Evolutionary conservation across 129 eudicot species (phyloP).

Genomic region (Helianthus tuberosus): DNA sequence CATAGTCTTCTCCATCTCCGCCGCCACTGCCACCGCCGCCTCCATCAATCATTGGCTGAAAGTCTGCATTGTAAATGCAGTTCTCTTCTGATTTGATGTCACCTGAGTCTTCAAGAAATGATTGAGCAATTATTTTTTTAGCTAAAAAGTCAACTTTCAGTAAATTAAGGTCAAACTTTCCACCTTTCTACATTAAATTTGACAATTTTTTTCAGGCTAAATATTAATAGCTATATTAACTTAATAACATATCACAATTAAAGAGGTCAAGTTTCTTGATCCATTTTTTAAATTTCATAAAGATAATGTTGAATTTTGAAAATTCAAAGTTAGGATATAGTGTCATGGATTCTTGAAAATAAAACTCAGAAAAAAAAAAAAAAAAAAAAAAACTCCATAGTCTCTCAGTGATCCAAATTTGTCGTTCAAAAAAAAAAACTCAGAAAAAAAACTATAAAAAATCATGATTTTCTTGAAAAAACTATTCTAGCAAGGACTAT

Average conservation of each 20-base stretch:
- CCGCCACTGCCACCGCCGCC: slow-evolving; percentile 32
- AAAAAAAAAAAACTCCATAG: too few relatives aligned
- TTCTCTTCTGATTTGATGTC: slow-evolving; percentile 38
- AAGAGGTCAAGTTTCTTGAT: not conserved
- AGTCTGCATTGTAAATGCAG: slow-evolving; percentile 42
- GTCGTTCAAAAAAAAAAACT: too few relatives aligned
- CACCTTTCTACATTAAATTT: not conserved
- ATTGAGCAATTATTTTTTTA: too few relatives aligned
- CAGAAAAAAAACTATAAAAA: not conserved
- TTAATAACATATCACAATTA: not conserved
- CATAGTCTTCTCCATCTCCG: slow-evolving; percentile 50
- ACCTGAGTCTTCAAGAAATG: slow-evolving; percentile 15
- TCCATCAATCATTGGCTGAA: slow-evolving; percentile 45
- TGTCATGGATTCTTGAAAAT: slow-evolving; percentile 16
- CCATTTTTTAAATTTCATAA: not conserved
- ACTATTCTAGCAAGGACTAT: not conserved
- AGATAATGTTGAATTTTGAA: not conserved
- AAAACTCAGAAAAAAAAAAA: slow-evolving; percentile 1
- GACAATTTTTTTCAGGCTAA: not conserved
- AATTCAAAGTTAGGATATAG: slow-evolving; percentile 8
- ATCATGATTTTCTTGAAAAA: not conserved
- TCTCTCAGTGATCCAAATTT: too few relatives aligned
- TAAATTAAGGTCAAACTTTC: not conserved
- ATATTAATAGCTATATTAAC: not conserved
- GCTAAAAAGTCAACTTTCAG: not conserved